Conservation (phyloP, 768 basidiomycete genomes). For the Termitomyces sp. region DNA sequence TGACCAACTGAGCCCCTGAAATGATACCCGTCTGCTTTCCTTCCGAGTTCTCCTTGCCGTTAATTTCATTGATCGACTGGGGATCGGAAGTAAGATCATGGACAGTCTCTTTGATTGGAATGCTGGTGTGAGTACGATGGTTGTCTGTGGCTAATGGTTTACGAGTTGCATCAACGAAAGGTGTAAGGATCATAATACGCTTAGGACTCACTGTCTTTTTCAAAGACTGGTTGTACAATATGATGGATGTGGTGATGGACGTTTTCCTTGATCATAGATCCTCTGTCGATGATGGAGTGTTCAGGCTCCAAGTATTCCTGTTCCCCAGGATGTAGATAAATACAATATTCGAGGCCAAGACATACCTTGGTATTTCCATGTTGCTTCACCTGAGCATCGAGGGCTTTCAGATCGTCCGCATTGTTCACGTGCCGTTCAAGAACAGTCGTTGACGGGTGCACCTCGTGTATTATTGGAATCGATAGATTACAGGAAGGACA, state of each 20-base stretch:
- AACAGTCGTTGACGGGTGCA: not conserved
- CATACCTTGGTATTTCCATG: not conserved
- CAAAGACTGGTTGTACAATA: conserved; percentile 5
- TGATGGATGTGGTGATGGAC: conserved; percentile 8
- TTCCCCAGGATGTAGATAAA: not conserved
- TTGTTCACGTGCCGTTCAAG: conserved; percentile 2
- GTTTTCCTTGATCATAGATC: conserved; percentile 2
- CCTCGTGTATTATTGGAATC: not conserved
- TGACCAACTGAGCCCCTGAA: not conserved
- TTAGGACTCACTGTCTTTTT: conserved; percentile 4
- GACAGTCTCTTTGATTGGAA: conserved; percentile 1
- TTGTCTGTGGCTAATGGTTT: not conserved
- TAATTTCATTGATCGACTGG: not conserved
- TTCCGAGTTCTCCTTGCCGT: not conserved
- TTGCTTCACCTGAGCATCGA: not conserved
- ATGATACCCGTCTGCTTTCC: not conserved
- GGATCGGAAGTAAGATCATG: not conserved
- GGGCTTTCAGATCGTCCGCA: not conserved
- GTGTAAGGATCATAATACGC: not conserved
- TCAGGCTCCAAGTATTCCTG: conserved; percentile 4
- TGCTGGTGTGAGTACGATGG: not conserved
- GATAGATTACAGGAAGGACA: not conserved
- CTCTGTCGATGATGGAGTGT: conserved; percentile 1
- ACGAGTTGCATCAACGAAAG: not conserved
- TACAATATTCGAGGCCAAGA: not conserved